phyloP scores from a whole-genome alignment of 2,329 filamentous ascomycete species.

The Fusarium sp. region DNA sequence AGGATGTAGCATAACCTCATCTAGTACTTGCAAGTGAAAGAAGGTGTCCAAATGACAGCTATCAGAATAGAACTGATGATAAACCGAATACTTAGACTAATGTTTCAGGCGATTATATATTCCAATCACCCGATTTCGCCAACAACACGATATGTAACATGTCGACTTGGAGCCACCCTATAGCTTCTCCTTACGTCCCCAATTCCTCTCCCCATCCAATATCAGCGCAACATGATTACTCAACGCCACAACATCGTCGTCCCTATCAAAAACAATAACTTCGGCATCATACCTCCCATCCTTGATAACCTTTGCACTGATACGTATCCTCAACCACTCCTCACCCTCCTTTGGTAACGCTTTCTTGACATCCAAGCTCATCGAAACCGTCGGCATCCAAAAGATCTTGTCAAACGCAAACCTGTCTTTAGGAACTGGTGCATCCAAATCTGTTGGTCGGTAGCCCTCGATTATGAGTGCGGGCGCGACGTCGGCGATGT shows the following conservation, averaged over 20 bases:
- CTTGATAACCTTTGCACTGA: constrained; percentile 73
- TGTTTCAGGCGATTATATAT: too few relatives aligned
- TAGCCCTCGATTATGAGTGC: constrained; percentile 72
- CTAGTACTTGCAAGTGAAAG: too few relatives aligned
- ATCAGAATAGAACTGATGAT: rapidly evolving
- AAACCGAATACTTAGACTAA: background rate
- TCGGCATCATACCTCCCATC: constrained; percentile 82
- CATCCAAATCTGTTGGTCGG: constrained; percentile 47
- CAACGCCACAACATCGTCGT: constrained; percentile 48
- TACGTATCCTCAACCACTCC: constrained; percentile 77
- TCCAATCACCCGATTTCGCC: too few relatives aligned
- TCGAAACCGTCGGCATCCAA: constrained; percentile 81
- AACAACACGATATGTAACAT: background rate
- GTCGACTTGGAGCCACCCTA: constrained; percentile 29
- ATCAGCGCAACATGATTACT: constrained; percentile 49
- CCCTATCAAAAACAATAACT: constrained; percentile 70
- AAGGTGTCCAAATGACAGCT: background rate
- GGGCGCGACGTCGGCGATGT: constrained; percentile 73
- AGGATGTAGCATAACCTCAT: too few relatives aligned
- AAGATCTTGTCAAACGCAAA: constrained; percentile 54
- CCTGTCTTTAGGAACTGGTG: constrained; percentile 23
- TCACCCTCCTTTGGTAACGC: constrained; percentile 73
- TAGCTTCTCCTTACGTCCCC: constrained; percentile 51
- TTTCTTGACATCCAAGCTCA: constrained; percentile 84
- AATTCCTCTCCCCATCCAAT: constrained; percentile 44